Evolutionary conservation across 768 basidiomycete species (phyloP), one percentile per base, ranked within the genome.

Genomic region (Asterophora parasitica): DNA sequence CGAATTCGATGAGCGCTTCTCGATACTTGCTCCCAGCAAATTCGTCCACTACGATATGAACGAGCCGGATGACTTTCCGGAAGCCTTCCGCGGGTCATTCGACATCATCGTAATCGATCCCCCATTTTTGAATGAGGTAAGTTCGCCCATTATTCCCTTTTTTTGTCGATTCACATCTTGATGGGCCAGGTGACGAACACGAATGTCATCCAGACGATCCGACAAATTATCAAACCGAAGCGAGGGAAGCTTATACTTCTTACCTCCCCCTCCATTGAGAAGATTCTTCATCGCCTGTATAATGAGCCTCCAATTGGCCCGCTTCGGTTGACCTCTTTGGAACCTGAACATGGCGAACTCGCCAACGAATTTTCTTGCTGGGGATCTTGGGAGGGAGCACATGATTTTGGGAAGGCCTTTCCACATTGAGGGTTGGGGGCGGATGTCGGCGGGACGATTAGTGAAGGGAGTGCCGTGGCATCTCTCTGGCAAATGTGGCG

Each of bases 101-200:
- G 74, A 75, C 46, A 49, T 75, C 13, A 68, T 61, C 0, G 61
- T 76, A 23, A 68, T 65, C 1, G 75, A 76, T 46, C 75, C 75
- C 10, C 73, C 74, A 3, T 76, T 72, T 46, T 55, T 76, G 30
- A 74, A 74, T 42, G 72, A 74, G 61, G 74, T 72, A 34, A 20
- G 65, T 58, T 26, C 10, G 10, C 32, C 43, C 7, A 32, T 32
- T 35, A 35, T 17, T 15, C 47, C 16, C 28, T 44, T 36, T 10
- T 17, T 16, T 19, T 27, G 11, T 23, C 11, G 39, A 23, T 23
- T 16, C 15, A 28, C 35, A n/a, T 46, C 16, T 31, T 28, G 34
- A 35, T 30, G 28, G 19, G 19, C 7, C 49, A 76, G 73, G 58
- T 58, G 17, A 76, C 74, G 1, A 74, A 76, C 50, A 45, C 15